Percentiles rank a stretch among this genome's conserved stretches.
Evolutionary conservation across 2,329 filamentous ascomycete genomes (phyloP).

Genomic region (Boeremia lycopersici): DNA sequence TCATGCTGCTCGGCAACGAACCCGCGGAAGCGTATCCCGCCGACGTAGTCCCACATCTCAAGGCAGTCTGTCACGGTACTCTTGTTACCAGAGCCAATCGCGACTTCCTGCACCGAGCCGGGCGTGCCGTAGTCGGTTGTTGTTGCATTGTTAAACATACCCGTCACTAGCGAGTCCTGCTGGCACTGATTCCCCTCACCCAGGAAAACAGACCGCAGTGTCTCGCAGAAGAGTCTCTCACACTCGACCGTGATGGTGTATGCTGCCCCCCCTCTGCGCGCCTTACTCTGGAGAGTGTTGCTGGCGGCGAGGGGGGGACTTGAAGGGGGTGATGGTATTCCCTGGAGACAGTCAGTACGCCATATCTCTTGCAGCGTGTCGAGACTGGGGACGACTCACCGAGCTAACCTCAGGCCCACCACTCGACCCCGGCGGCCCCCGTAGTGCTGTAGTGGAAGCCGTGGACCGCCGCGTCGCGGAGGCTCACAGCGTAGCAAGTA

Average conservation of each 20-base stretch:
- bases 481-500: conserved; percentile 86
- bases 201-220: conserved; percentile 90
- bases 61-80: conserved; percentile 66
- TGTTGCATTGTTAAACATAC: conserved; percentile 60
- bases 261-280: conserved; percentile 84
- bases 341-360: conserved; percentile 56
- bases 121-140: conserved; percentile 40
- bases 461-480: conserved; percentile 64
- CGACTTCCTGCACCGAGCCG: conserved; percentile 30
- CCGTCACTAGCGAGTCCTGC: conserved; percentile 85
- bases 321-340: conserved; percentile 81
- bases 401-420: conserved; percentile 55
- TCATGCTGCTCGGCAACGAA: conserved; percentile 75
- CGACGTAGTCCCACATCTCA: conserved; percentile 84
- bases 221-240: conserved; percentile 99
- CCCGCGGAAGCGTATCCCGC: conserved; percentile 82
- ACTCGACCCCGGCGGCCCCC: conserved; percentile 69
- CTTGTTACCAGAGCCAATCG: conserved; percentile 18
- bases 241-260: conserved; percentile 98
- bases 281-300: conserved; percentile 55
- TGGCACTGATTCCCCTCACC: conserved; percentile 84
- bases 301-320: conserved; percentile 87
- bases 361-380: background rate
- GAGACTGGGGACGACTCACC: conserved; percentile 34
- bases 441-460: conserved; percentile 97